A percentile compares a stretch with the other conserved stretches of the same genome.
Conservation (phyloP, 2,329 filamentous ascomycete species). For the Raffaelea deltoideospora region DNA sequence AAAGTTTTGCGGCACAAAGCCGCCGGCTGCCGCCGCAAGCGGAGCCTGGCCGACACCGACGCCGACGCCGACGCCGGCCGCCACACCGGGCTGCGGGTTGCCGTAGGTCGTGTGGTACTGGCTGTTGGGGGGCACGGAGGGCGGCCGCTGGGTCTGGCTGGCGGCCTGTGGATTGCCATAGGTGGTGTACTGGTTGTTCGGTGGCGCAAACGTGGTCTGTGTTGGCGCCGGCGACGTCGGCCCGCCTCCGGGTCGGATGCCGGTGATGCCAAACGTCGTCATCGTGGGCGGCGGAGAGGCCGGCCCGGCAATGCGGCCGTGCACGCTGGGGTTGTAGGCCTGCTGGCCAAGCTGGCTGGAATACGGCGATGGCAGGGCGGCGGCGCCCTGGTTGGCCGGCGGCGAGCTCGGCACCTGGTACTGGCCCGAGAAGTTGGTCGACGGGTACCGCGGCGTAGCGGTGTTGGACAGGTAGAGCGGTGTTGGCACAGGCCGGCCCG, state of each 20-base stretch:
- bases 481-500: slow-evolving; percentile 18
- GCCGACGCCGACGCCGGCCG: no score
- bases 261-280: slow-evolving; percentile 19
- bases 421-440: slow-evolving; percentile 38
- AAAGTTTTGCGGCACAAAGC: slow-evolving; percentile 39
- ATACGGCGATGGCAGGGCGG: slow-evolving; percentile 11
- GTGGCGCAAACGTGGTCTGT: slow-evolving; percentile 37
- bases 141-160: no score
- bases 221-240: slow-evolving; percentile 46
- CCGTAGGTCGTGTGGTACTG: no score
- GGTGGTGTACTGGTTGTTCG: slow-evolving; percentile 29
- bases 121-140: no score
- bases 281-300: slow-evolving; percentile 27
- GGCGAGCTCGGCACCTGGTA: slow-evolving; percentile 44
- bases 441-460: slow-evolving; percentile 30
- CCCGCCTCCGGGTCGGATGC: slow-evolving; percentile 14
- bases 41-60: no score
- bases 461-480: slow-evolving; percentile 21
- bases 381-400: slow-evolving; percentile 29
- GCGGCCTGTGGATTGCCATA: slow-evolving; percentile 28
- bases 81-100: no score
- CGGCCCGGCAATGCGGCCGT: slow-evolving; percentile 40
- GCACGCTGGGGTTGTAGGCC: slow-evolving; percentile 41
- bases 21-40: slow-evolving; percentile 17
- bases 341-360: slow-evolving; percentile 27